These are phyloP conservation scores for Fomitopsis palustris DNA, from an alignment of 1,284 basidiomycete species.

Conservation along the genomic window DNA sequence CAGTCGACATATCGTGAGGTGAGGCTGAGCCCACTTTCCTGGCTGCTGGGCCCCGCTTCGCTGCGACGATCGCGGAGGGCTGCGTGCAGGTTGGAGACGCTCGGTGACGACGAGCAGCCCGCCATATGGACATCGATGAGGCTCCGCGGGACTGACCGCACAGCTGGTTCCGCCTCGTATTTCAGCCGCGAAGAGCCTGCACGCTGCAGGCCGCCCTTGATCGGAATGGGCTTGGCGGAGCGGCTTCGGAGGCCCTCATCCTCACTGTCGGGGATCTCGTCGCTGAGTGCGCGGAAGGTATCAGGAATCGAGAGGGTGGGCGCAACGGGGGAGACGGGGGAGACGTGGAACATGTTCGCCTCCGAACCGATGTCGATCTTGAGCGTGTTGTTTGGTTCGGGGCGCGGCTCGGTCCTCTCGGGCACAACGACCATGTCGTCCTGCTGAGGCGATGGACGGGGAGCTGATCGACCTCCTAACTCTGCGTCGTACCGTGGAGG, in stretches of 20 bases:
- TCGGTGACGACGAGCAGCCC: constrained; percentile 29
- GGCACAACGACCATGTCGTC: constrained; percentile 24
- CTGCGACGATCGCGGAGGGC: constrained; percentile 16
- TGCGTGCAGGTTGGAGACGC: constrained; percentile 16
- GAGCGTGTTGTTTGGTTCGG: constrained; percentile 11
- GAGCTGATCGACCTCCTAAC: constrained; percentile 27
- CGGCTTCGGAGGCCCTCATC: constrained; percentile 17
- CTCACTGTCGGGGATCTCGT: constrained; percentile 30
- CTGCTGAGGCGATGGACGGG: constrained; percentile 19
- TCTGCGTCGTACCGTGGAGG: constrained; percentile 21
- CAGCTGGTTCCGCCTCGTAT: constrained; percentile 15
- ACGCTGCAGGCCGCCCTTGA: constrained; percentile 22
- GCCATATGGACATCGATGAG: constrained; percentile 28
- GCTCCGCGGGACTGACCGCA: constrained; percentile 32
- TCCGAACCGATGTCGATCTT: constrained; percentile 25
- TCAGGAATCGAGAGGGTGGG: constrained; percentile 26
- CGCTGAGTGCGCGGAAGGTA: constrained; percentile 30
- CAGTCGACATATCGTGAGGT: constrained; percentile 13
- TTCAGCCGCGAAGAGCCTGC: constrained; percentile 19
- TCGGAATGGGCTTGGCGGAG: constrained; percentile 19
- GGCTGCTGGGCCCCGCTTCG: constrained; percentile 10
- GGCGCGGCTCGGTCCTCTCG: constrained; percentile 10
- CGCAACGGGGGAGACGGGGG: constrained; percentile 35
- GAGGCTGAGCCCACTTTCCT: constrained; percentile 16
- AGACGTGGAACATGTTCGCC: constrained; percentile 34